A percentile compares a stretch with the other conserved stretches of the same genome.
phyloP scores from a whole-genome alignment of 169 alveolate species.

The Cystoisospora suis region DNA sequence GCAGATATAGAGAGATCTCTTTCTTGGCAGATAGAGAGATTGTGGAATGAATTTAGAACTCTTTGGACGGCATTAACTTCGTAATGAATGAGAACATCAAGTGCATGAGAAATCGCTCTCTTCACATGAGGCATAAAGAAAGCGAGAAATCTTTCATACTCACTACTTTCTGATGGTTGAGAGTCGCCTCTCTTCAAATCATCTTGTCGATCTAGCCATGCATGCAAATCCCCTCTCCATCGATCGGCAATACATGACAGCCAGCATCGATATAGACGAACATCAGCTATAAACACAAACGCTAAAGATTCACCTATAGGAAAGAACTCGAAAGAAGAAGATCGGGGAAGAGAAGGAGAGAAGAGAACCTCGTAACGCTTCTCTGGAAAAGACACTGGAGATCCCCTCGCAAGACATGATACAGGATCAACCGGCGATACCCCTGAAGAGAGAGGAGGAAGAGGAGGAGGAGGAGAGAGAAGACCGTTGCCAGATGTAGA shows the following conservation, averaged over 20 bases:
- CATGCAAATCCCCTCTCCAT: neutral
- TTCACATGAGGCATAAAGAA: neutral
- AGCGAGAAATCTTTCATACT: neutral
- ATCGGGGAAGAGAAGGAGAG: neutral
- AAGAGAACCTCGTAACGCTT: too few species aligned
- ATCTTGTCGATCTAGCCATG: neutral
- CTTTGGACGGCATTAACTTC: too few species aligned
- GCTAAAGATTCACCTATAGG: neutral
- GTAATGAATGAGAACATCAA: neutral
- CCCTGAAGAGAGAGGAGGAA: neutral
- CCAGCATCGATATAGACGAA: neutral
- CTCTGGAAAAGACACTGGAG: too few species aligned
- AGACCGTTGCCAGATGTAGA: too few species aligned
- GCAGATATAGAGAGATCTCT: too few species aligned
- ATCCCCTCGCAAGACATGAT: too few species aligned
- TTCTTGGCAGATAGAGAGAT: too few species aligned
- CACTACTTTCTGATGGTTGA: neutral
- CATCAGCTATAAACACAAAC: neutral
- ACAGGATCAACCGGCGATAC: too few species aligned
- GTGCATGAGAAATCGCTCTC: neutral
- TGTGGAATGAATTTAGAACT: too few species aligned
- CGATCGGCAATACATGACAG: neutral
- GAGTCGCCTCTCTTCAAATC: conserved; percentile 3
- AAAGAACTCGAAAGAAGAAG: neutral
- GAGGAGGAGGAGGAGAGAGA: neutral